Conservation (phyloP, 2,329 filamentous ascomycete genomes). For the Plectosphaerella plurivora region DNA sequence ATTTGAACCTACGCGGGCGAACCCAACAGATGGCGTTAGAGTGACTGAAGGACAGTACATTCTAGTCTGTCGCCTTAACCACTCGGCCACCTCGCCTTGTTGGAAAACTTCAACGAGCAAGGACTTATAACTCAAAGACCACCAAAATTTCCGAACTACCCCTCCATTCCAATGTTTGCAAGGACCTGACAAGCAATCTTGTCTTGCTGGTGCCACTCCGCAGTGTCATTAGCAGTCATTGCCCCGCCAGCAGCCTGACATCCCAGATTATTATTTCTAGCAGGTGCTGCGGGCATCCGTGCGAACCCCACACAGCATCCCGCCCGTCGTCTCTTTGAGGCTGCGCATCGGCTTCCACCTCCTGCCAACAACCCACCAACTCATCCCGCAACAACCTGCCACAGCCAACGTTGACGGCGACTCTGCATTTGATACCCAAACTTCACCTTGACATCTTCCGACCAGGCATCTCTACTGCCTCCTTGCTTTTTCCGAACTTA, state of each 20-base stretch:
- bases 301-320: not conserved
- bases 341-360: not conserved
- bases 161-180: not conserved
- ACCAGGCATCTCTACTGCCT: too few species aligned
- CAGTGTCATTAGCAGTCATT: not conserved
- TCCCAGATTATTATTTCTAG: not conserved
- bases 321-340: not conserved
- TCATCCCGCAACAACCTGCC: too few species aligned
- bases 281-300: not conserved
- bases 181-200: not conserved
- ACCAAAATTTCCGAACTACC: too few species aligned
- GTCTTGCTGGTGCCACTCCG: not conserved
- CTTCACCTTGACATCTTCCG: not conserved
- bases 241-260: conserved; percentile 2
- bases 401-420: not conserved
- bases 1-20: conserved; percentile 8
- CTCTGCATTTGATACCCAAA: not conserved
- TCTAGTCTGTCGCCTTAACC: not conserved
- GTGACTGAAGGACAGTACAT: not conserved
- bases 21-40: conserved; percentile 4
- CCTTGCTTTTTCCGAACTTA: too few species aligned
- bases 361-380: not conserved
- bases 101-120: not conserved
- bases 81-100: not conserved
- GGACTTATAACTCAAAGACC: too few species aligned